Evolutionary conservation across 176 grass and related monocot genomes (phyloP).

Genomic region (Aechmea fasciata): DNA sequence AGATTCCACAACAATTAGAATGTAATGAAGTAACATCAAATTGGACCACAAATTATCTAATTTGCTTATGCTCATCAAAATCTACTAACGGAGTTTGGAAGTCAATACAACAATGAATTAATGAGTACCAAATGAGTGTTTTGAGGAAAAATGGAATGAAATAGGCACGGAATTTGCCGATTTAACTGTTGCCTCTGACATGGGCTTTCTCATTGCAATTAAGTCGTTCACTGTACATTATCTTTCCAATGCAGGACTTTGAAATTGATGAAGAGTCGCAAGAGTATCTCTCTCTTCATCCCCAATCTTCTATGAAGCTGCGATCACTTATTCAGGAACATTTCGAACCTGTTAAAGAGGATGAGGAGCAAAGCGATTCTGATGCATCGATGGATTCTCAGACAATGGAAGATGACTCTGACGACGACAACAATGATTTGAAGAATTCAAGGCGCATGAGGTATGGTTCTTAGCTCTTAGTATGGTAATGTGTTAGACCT

Average conservation of each 20-base stretch:
- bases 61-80: too few relatives aligned
- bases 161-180: too few relatives aligned
- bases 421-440: conserved; percentile 24
- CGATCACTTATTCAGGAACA: conserved; percentile 54
- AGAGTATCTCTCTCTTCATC: conserved; percentile 66
- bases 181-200: too few relatives aligned
- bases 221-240: not conserved
- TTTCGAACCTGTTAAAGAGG: conserved; percentile 65
- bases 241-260: conserved; percentile 40
- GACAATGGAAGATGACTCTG: conserved; percentile 19
- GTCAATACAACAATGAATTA: too few relatives aligned
- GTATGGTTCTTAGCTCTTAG: conserved; percentile 23
- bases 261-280: conserved; percentile 62
- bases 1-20: too few relatives aligned
- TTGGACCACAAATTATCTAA: too few relatives aligned
- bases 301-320: conserved; percentile 39
- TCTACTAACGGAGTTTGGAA: too few relatives aligned
- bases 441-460: conserved; percentile 60
- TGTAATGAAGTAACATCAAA: too few relatives aligned
- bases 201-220: not conserved
- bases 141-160: too few relatives aligned
- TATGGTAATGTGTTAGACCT: not conserved
- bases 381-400: conserved; percentile 30
- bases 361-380: conserved; percentile 40
- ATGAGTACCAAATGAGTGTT: too few relatives aligned